Base-by-base conservation (phyloP, 2,329 filamentous ascomycete species). In the Aspergillus oerlinghausenensis region DNA sequence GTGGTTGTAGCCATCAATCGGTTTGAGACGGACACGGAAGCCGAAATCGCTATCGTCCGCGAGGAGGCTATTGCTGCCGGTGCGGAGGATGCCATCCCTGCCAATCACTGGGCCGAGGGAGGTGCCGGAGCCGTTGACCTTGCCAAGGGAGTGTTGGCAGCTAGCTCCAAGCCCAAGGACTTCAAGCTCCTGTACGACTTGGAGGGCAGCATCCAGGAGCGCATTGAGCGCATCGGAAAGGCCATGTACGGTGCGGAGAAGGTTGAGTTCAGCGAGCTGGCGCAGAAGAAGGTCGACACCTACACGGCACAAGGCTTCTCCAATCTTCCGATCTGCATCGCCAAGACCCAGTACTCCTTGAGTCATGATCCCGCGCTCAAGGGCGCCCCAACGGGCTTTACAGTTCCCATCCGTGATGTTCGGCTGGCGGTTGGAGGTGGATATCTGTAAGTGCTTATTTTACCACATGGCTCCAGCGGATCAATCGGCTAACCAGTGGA, bases 1-100 rank as follows among this genome's bases (percentile, higher is more conserved):
- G 93, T 99, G 6, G 88, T 99, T 17, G 93, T 99, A 14, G 94
- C 93, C 52, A 94, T 99, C 81, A 99, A 99, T 82, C 91, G 89
- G 75, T 97, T 99, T 74, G 84, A 89, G 60, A 96, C 92, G 5
- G 94, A 99, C 71, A 97, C 92, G 2, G 88, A 93, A 14, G 92
- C 92, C 54, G 94, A 99, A 73, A 88, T 97, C 59, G 85, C 88
- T 40, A 88, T 94, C 60, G 86, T 99, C 65, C 88, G 89, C 56
- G 92, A 97, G 73, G 93, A 97, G 73, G 88, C 94, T 49, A 85
- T 97, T 60, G 86, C 91, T 50, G 94, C 94, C 4, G 94, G 94
- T 56, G 94, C 94, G 17, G 90, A 95, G 72, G 92, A 97, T 70
- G 94, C 94, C 52, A 90, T 99, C 66, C 82, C 93, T 50, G 88